These are phyloP conservation scores for Malus domestica DNA, from an alignment of 306 rosid species.

Conservation along the genomic window DNA sequence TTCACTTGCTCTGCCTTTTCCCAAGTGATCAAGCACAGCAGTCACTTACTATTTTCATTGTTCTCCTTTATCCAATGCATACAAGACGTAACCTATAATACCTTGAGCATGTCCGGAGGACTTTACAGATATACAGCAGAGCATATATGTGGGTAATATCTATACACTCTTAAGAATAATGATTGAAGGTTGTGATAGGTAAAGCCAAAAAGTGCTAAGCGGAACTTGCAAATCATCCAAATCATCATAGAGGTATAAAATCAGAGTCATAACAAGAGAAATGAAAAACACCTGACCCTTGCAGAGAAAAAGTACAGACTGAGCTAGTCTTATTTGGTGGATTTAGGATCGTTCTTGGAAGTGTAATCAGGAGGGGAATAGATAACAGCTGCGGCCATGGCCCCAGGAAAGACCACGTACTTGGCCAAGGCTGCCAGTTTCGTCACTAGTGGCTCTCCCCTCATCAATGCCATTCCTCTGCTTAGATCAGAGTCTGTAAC, in stretches of 20 bases:
- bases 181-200: background rate
- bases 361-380: slow-evolving; percentile 35
- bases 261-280: background rate
- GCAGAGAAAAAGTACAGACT: background rate
- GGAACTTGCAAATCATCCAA: background rate
- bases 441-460: slow-evolving; percentile 30
- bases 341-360: slow-evolving; percentile 1
- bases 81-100: background rate
- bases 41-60: background rate
- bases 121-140: no score
- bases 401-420: slow-evolving; percentile 30
- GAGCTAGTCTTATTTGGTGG: slow-evolving; percentile 7
- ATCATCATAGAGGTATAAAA: no score
- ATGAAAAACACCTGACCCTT: background rate
- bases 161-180: background rate
- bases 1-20: background rate
- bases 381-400: slow-evolving; percentile 28
- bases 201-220: background rate
- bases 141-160: no score
- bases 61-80: background rate
- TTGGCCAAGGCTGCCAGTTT: slow-evolving; percentile 26
- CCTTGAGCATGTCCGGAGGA: background rate
- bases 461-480: slow-evolving; percentile 25
- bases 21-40: background rate
- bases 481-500: background rate